These are phyloP conservation scores for Phytophthora brassicae DNA, from an alignment of 352 stramenopile species.

Conservation along the genomic window DNA sequence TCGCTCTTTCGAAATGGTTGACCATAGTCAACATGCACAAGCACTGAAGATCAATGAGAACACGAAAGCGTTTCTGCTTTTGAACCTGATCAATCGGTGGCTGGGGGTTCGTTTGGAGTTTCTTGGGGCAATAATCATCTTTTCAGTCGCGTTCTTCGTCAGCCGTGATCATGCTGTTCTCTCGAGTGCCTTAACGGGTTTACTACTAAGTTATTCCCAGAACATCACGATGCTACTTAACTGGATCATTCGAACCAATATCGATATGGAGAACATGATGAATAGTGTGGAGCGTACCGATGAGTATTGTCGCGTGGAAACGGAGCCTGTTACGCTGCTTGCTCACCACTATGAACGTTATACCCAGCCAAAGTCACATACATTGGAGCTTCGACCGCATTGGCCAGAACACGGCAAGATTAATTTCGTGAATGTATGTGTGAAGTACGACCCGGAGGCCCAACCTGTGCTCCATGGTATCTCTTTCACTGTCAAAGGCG, in stretches of 20 bases:
- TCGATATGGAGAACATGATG: slow-evolving; percentile 95
- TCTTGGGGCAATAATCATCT: slow-evolving; percentile 89
- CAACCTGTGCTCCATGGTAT: slow-evolving; percentile 49
- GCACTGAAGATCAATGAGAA: slow-evolving; percentile 60
- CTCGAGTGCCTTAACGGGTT: slow-evolving; percentile 84
- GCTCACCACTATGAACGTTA: slow-evolving; percentile 43
- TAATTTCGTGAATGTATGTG: slow-evolving; percentile 66
- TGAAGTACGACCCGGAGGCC: slow-evolving; percentile 56
- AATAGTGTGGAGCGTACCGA: slow-evolving; percentile 89
- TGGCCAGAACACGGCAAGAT: slow-evolving; percentile 69
- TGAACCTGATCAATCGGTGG: slow-evolving; percentile 94
- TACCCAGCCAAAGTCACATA: slow-evolving; percentile 19
- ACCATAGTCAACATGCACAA: slow-evolving; percentile 37
- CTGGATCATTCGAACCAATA: slow-evolving; percentile 93
- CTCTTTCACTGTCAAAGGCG: slow-evolving; percentile 60
- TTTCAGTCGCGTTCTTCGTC: slow-evolving; percentile 87
- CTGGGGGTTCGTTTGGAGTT: slow-evolving; percentile 92
- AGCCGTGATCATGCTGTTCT: slow-evolving; percentile 53
- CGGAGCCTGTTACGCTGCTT: slow-evolving; percentile 41
- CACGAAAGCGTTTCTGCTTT: slow-evolving; percentile 88
- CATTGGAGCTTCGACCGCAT: slow-evolving; percentile 42
- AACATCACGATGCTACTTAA: slow-evolving; percentile 92
- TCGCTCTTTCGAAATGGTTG: slow-evolving; percentile 61
- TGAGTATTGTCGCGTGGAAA: slow-evolving; percentile 52
- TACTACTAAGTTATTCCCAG: slow-evolving; percentile 95